Evolutionary conservation across 116 monocot genomes (phyloP), one percentile per base, ranked within the genome.

Genomic region (Cymodocea nodosa): DNA sequence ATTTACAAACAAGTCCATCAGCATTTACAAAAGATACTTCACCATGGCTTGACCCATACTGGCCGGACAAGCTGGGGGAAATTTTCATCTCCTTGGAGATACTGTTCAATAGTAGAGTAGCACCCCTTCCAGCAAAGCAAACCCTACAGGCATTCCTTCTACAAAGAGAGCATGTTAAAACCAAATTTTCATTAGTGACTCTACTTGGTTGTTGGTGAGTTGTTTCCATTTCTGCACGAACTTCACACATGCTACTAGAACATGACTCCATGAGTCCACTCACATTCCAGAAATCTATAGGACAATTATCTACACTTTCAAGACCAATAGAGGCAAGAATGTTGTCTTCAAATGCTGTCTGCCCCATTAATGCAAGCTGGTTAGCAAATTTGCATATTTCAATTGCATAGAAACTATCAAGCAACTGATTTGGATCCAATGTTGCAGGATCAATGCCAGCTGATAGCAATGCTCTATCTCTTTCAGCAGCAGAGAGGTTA

Each of bases 91-190:
- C 86, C 66, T 80, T 92, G 63, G 67, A 69, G 35, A 54, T 76
- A 76, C 70, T 74, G 35, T 56, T 83, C 8, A 75, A 50, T 36
- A 99, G 74, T 59, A 89, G 72, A 73, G 24, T 66, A 63, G 93
- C 99, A 67, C 93, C 99, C 74, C 75, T 87, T 37, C 99, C 99
- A 69, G 89, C 92, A 85, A 89, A 92, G 60, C 99, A 92, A 75
- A 73, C 71, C 73, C 73, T 89, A 73, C 99, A 99, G 59, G 76
- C 75, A 66, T 67, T 89, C 75, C 73, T 84, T 72, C 70, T 63
- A 73, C 99, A 99, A 37, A 79, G 70, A 44, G 74, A 76, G 57
- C 99, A 99, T 23, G 78, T 71, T 23, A 89, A 51, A 68, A 89
- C 52, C 66, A 69, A 63, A 55, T 15, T 77, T 70, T 62, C 71